Evolutionary conservation across 441 rosid species (phyloP).

Genomic region (Adansonia gregorii): DNA sequence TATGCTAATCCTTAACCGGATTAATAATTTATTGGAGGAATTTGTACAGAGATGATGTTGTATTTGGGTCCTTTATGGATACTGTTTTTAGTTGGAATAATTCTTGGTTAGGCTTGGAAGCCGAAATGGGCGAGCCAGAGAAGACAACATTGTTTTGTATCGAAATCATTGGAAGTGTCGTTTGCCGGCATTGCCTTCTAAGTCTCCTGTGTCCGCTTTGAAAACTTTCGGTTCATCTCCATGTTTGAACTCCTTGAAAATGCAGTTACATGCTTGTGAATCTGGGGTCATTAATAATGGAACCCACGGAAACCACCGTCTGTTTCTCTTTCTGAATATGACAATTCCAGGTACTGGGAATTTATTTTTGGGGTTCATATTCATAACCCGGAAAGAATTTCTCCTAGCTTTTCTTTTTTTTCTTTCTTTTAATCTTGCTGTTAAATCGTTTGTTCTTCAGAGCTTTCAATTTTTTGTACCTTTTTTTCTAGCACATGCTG

Average conservation of each 20-base stretch:
- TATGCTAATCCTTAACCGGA: background rate
- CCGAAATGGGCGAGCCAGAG: slow-evolving; percentile 53
- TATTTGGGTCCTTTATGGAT: slow-evolving; percentile 45
- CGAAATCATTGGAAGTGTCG: slow-evolving; percentile 45
- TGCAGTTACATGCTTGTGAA: slow-evolving; percentile 31
- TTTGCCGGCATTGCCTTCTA: slow-evolving; percentile 37
- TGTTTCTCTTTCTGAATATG: slow-evolving; percentile 25
- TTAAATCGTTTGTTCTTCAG: background rate
- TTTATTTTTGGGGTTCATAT: background rate
- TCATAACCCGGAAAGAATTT: background rate
- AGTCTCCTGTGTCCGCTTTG: slow-evolving; percentile 37
- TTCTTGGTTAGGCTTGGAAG: slow-evolving; percentile 75
- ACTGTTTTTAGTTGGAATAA: slow-evolving; percentile 58
- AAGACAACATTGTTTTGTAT: slow-evolving; percentile 34
- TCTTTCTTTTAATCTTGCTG: background rate
- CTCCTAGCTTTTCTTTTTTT: background rate
- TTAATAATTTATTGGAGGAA: slow-evolving; percentile 27
- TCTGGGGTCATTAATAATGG: slow-evolving; percentile 35
- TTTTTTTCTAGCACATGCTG: slow-evolving; percentile 25
- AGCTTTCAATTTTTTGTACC: background rate
- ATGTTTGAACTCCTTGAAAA: slow-evolving; percentile 45
- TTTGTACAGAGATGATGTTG: slow-evolving; percentile 28
- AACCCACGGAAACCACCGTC: slow-evolving; percentile 21
- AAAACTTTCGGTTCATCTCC: slow-evolving; percentile 51
- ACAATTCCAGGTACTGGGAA: slow-evolving; percentile 41